Conservation (phyloP, 768 basidiomycete genomes). For the Collybiopsis confluens region DNA sequence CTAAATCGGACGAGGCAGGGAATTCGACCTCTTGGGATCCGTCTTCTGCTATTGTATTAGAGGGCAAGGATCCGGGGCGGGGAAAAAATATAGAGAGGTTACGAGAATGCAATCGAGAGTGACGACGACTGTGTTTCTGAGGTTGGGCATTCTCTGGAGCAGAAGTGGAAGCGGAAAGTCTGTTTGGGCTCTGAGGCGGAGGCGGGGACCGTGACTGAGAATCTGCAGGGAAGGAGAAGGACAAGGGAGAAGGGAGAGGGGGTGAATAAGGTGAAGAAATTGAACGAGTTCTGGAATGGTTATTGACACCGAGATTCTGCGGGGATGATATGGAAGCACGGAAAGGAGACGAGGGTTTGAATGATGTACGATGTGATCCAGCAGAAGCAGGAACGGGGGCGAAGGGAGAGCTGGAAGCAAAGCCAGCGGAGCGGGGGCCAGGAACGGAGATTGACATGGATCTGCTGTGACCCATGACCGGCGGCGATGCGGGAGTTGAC, state of each 20-base stretch:
- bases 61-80: slow-evolving; percentile 60
- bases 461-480: neutral
- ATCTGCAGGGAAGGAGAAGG: slow-evolving; percentile 29
- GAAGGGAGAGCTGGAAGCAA: neutral
- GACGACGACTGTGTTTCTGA: slow-evolving; percentile 34
- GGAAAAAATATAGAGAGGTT: slow-evolving; percentile 94
- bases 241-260: slow-evolving; percentile 15
- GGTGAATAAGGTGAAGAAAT: slow-evolving; percentile 15
- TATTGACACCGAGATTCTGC: slow-evolving; percentile 2
- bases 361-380: slow-evolving; percentile 21
- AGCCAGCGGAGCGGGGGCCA: neutral
- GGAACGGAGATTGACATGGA: slow-evolving; percentile 7
- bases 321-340: slow-evolving; percentile 19
- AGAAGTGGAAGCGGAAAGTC: neutral
- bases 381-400: slow-evolving; percentile 17
- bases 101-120: slow-evolving; percentile 79
- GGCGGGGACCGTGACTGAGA: slow-evolving; percentile 15
- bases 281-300: slow-evolving; percentile 15
- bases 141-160: slow-evolving; percentile 18
- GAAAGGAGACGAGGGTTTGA: slow-evolving; percentile 26
- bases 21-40: slow-evolving; percentile 50
- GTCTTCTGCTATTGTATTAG: slow-evolving; percentile 65
- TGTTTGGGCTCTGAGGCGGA: neutral
- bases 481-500: slow-evolving; percentile 16
- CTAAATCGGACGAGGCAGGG: slow-evolving; percentile 30